Percentiles rank a stretch among this genome's conserved stretches.
phyloP scores from a whole-genome alignment of 2,329 filamentous ascomycete genomes.

The Alternaria ventricosa region DNA sequence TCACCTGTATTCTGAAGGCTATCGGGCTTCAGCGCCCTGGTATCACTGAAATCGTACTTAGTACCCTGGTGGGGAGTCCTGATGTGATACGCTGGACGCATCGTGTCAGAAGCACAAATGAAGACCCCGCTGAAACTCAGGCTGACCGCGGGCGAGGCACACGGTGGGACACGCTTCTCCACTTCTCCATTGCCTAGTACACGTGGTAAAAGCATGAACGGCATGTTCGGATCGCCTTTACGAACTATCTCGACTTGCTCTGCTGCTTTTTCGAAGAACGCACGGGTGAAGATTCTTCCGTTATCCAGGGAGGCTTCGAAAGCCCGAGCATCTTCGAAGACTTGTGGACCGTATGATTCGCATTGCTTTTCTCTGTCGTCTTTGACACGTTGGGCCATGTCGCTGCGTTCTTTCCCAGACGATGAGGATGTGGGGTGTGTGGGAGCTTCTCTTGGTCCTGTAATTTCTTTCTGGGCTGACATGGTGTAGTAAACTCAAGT shows the following conservation, averaged over 20 bases:
- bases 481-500: not conserved
- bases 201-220: not conserved
- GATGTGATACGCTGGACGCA: not conserved
- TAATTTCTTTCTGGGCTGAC: not conserved
- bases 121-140: not conserved
- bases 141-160: not conserved
- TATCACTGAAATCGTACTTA: not conserved
- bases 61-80: not conserved
- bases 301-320: not conserved
- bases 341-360: not conserved
- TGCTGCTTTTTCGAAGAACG: not conserved
- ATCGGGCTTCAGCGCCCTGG: not conserved
- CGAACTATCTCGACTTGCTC: not conserved
- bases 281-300: not conserved
- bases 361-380: not conserved
- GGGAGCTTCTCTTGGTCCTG: not conserved
- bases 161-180: not conserved
- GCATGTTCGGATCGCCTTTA: not conserved
- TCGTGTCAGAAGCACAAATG: not conserved
- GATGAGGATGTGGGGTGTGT: not conserved
- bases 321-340: not conserved
- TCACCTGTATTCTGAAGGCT: not conserved
- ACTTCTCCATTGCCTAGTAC: not conserved
- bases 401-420: not conserved
- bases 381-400: not conserved